These are phyloP conservation scores for Dionaea muscipula DNA, from an alignment of 179 eudicot genomes.

Conservation along the genomic window DNA sequence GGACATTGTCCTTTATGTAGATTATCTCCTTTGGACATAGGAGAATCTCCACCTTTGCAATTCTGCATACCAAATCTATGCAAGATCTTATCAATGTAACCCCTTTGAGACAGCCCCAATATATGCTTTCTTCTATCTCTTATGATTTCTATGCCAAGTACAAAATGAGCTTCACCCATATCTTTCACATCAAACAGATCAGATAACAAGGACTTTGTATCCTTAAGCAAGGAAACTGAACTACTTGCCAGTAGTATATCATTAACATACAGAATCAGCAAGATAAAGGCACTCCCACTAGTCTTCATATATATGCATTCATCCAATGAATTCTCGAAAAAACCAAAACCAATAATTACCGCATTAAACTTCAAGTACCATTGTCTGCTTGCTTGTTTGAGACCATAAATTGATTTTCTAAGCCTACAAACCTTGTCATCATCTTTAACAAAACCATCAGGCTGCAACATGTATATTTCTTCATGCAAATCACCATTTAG, in stretches of 20 bases:
- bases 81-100: neutral
- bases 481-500: neutral
- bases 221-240: neutral
- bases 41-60: neutral
- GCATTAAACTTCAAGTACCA: conserved; percentile 2
- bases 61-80: neutral
- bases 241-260: neutral
- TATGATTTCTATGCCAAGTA: neutral
- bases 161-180: neutral
- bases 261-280: conserved; percentile 1
- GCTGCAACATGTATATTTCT: conserved; percentile 1
- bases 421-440: conserved; percentile 1
- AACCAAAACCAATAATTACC: neutral
- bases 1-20: neutral
- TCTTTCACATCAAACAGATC: neutral
- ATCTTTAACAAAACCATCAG: neutral
- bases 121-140: neutral
- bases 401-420: conserved; percentile 6
- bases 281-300: conserved; percentile 7
- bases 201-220: neutral
- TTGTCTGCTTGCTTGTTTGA: conserved; percentile 4
- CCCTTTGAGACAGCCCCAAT: conserved; percentile 2
- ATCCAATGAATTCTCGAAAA: neutral
- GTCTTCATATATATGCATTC: conserved; percentile 8
- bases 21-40: neutral